Evolutionary conservation across 2,329 filamentous ascomycete genomes (phyloP).

Genomic region (Botrytis medusae): DNA sequence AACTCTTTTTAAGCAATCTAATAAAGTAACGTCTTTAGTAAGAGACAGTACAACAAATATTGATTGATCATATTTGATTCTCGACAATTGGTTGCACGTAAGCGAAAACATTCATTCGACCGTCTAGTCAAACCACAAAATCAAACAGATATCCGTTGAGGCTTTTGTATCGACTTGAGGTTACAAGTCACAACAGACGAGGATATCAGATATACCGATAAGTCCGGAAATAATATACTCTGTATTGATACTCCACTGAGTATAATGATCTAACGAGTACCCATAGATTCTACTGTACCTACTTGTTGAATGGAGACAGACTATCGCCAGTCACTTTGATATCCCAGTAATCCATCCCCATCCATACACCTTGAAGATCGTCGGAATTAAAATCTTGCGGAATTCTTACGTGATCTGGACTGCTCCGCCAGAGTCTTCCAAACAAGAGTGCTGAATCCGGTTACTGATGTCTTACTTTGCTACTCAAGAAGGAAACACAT

Average conservation of each 20-base stretch:
- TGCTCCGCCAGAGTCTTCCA: background rate
- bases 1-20: background rate
- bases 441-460: background rate
- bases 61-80: slow-evolving; percentile 11
- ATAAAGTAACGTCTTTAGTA: slow-evolving; percentile 1
- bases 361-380: background rate
- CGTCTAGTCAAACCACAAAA: background rate
- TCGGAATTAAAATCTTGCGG: background rate
- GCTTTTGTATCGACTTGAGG: background rate
- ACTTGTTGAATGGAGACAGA: background rate
- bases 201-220: background rate
- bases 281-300: background rate
- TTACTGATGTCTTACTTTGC: background rate
- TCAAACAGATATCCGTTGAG: background rate
- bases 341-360: background rate
- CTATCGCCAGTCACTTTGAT: background rate
- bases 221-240: background rate
- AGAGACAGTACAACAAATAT: background rate
- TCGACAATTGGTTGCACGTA: background rate
- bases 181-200: background rate
- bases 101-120: background rate
- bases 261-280: background rate
- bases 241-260: background rate
- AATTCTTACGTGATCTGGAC: slow-evolving; percentile 12
- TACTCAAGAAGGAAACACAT: background rate